phyloP scores from a whole-genome alignment of 2,329 filamentous ascomycete species.

The Exophiala mesophila region DNA sequence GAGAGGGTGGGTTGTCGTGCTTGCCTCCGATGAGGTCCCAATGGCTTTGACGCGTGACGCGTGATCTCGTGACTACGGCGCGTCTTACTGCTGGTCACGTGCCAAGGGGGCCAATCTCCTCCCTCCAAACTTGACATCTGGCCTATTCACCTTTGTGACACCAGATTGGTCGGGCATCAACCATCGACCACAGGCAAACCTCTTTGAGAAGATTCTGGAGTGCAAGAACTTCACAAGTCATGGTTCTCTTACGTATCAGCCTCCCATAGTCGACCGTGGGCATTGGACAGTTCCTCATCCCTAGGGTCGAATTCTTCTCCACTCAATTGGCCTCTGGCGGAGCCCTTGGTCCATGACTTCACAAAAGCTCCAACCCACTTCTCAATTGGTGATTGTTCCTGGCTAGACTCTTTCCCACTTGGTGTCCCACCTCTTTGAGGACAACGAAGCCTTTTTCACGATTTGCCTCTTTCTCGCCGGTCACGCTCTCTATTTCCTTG shows the following conservation, averaged over 20 bases:
- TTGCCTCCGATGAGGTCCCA: too few relatives aligned
- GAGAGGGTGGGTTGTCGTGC: too few relatives aligned
- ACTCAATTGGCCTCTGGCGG: background rate
- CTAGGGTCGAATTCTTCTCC: background rate
- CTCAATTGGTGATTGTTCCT: constrained; percentile 4
- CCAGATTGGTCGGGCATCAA: too few relatives aligned
- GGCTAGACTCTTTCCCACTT: constrained; percentile 1
- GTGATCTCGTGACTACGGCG: too few relatives aligned
- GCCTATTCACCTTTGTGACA: too few relatives aligned
- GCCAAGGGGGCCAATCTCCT: constrained; percentile 1
- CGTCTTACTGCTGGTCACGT: constrained; percentile 10
- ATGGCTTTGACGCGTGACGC: too few relatives aligned
- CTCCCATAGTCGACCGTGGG: too few relatives aligned
- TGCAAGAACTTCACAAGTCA: too few relatives aligned
- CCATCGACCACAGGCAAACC: too few relatives aligned
- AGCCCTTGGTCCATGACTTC: background rate
- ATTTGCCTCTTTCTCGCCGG: constrained; percentile 8
- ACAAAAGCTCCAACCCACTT: background rate
- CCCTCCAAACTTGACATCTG: background rate
- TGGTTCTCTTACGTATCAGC: too few relatives aligned
- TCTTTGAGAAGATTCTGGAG: too few relatives aligned
- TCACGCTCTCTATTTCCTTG: constrained; percentile 10
- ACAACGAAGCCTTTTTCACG: constrained; percentile 22
- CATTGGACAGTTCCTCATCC: too few relatives aligned
- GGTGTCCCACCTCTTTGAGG: constrained; percentile 13